phyloP scores from a whole-genome alignment of 2,329 filamentous ascomycete genomes.

The Penicillium sclerotiorum region DNA sequence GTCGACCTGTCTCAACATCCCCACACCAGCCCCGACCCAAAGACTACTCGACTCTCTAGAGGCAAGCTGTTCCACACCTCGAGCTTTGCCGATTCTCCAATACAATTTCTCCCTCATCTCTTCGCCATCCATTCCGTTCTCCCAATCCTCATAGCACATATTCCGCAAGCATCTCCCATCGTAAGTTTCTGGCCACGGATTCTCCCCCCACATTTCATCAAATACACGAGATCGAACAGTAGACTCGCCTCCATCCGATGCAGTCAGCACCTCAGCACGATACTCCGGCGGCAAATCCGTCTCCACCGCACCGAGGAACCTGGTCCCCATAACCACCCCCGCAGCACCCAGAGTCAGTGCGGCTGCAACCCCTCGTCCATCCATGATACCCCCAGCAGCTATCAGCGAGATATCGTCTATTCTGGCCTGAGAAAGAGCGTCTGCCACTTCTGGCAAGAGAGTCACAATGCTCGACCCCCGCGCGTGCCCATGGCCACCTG shows the following conservation, averaged over 20 bases:
- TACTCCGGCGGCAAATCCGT: constrained; percentile 53
- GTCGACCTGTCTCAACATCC: constrained; percentile 9
- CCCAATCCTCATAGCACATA: constrained; percentile 8
- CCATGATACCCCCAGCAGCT: constrained; percentile 54
- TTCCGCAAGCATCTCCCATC: constrained; percentile 18
- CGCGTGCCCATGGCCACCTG: constrained; percentile 17
- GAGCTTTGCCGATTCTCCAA: background rate
- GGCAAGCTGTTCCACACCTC: background rate
- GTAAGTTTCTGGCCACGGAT: constrained; percentile 14
- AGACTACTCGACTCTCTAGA: constrained; percentile 14
- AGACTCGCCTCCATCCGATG: constrained; percentile 49
- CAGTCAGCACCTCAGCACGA: constrained; percentile 48
- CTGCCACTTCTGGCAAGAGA: constrained; percentile 8
- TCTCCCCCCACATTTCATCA: constrained; percentile 17
- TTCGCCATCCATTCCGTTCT: constrained; percentile 2
- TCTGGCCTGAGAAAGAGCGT: constrained; percentile 13
- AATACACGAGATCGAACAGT: constrained; percentile 16
- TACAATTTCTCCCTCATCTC: constrained; percentile 1
- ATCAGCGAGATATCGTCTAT: constrained; percentile 42
- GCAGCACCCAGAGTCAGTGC: constrained; percentile 53
- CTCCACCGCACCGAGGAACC: constrained; percentile 57
- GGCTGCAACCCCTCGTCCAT: constrained; percentile 52
- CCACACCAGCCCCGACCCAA: constrained; percentile 22
- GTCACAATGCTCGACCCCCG: constrained; percentile 12
- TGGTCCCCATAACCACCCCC: constrained; percentile 62